Evolutionary conservation across 2,329 filamentous ascomycete genomes (phyloP).

Genomic region (Metarhizium brunneum): DNA sequence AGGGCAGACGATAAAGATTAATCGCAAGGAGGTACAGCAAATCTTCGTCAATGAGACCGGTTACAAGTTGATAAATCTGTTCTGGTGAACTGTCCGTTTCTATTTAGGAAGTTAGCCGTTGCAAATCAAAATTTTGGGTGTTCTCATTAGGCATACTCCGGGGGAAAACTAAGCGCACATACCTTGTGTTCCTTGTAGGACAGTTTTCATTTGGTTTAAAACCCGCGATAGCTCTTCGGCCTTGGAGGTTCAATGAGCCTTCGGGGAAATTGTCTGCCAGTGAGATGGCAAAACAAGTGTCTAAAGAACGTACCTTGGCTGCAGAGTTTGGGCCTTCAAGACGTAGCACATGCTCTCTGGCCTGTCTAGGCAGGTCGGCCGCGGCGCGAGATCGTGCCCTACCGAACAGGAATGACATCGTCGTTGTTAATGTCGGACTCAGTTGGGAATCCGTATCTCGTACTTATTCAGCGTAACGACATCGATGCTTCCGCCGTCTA

Average conservation of each 20-base stretch:
- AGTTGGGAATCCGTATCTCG: background rate
- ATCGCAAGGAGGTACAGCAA: conserved; percentile 76
- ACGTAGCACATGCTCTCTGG: conserved; percentile 42
- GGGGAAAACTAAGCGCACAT: conserved; percentile 16
- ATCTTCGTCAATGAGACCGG: conserved; percentile 79
- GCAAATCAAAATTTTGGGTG: background rate
- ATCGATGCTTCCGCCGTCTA: background rate
- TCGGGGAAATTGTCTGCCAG: conserved; percentile 10
- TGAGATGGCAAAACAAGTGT: background rate
- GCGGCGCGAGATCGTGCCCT: conserved; percentile 41
- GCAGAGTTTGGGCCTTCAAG: conserved; percentile 39
- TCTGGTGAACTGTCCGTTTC: conserved; percentile 82
- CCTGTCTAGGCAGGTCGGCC: conserved; percentile 46
- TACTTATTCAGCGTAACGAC: background rate
- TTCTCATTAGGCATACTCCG: background rate
- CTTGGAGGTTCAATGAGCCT: conserved; percentile 32
- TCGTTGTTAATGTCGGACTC: background rate
- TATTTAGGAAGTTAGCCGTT: conserved; percentile 23
- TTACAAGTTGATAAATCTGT: conserved; percentile 78
- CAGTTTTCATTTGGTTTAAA: conserved; percentile 81
- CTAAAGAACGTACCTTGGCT: conserved; percentile 31
- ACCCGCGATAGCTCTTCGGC: conserved; percentile 81
- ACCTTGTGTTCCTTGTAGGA: conserved; percentile 91
- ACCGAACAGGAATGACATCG: conserved; percentile 49
- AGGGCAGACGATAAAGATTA: conserved; percentile 76